phyloP scores from a whole-genome alignment of 139 green algal species.

The Zygnema cylindricum region DNA sequence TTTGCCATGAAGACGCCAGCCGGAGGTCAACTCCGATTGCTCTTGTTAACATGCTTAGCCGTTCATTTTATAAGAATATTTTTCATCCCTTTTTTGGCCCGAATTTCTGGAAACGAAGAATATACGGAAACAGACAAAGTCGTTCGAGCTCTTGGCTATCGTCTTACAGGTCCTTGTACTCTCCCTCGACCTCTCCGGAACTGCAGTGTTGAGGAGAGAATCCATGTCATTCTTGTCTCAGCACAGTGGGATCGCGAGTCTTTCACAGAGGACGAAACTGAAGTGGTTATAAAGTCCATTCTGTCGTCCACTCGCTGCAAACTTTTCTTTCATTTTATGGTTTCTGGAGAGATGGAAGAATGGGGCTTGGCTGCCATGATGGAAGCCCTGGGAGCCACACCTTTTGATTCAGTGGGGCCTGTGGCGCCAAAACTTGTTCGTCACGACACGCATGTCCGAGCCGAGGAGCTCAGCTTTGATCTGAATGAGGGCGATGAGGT shows the following conservation, averaged over 20 bases:
- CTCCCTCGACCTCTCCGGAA: constrained; percentile 18
- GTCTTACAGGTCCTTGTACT: constrained; percentile 25
- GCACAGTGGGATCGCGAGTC: constrained; percentile 54
- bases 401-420: constrained; percentile 44
- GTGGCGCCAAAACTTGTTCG: constrained; percentile 16
- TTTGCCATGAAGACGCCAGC: constrained; percentile 2
- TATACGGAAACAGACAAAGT: constrained; percentile 41
- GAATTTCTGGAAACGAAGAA: constrained; percentile 21
- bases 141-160: constrained; percentile 12
- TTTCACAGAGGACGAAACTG: constrained; percentile 48
- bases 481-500: constrained; percentile 33
- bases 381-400: constrained; percentile 29
- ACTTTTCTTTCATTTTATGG: constrained; percentile 59
- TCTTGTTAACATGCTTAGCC: constrained; percentile 6
- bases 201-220: constrained; percentile 37
- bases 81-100: constrained; percentile 13
- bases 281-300: constrained; percentile 51
- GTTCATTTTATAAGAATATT: constrained; percentile 37
- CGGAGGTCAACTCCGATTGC: background rate
- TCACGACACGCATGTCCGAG: constrained; percentile 30
- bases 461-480: constrained; percentile 36
- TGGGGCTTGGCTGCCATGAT: constrained; percentile 48
- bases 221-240: constrained; percentile 51
- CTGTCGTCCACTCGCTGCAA: constrained; percentile 37
- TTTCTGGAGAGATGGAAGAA: constrained; percentile 45